Evolutionary conservation across 305 asterid species (phyloP), one percentile per base, ranked within the genome.

Genomic region (Rubia tinctorum): DNA sequence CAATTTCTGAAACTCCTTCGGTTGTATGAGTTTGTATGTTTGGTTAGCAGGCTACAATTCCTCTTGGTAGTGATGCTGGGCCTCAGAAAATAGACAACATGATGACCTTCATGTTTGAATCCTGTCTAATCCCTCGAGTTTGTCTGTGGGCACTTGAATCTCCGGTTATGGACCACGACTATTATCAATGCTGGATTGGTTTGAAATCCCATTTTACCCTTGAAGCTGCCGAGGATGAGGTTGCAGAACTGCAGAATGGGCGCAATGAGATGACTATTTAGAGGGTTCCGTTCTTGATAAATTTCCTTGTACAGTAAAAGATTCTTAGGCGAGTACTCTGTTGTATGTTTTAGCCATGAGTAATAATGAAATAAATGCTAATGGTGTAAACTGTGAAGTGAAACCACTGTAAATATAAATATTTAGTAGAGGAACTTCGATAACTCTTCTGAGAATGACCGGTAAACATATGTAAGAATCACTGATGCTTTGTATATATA

Each of bases 81-180:
- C 99, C 99, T 0, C 86, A 76, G 39, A 84, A 84, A 82, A 83
- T 95, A 51, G 80, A 86, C 20, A 76, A 83, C 53, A 91, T 96
- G 6, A 82, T 95, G 93, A 98, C 99, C 8, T 95, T 95, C 87
- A 95, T 92, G 99, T 95, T 95, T 18, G 99, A 95, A 84, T 92
- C 99, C 4, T 90, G 97, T 76, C 90, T 95, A 23, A 86, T 92
- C 70, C 97, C 98, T 25, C 79, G 98, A 76, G 92, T 92, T 44
- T 92, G 97, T 80, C 86, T 83, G 0, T 95, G 99, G 98, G 97
- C 92, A 2, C 91, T 95, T 14, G 96, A 90, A 43, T 89, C 97
- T 63, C 96, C 95, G 6, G 74, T 75, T 78, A 86, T 85, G 85
- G 99, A 92, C 82, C 93, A 74, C 64, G 93, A 89, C 77, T 95